Evolutionary conservation across 331 rosid species (phyloP).

Genomic region (Malus hybrid): DNA sequence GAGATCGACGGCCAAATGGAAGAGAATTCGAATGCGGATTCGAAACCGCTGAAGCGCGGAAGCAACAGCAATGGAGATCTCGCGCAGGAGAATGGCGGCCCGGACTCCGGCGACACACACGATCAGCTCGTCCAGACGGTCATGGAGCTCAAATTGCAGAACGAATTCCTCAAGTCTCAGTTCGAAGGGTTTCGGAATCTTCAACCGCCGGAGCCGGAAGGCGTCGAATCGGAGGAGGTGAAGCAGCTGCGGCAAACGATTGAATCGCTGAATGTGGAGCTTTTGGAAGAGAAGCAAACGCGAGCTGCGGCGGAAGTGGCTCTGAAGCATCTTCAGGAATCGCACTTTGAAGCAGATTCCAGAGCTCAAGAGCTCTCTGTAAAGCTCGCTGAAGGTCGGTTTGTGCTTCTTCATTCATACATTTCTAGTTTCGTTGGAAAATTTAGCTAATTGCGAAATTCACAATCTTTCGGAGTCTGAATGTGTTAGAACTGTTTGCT

Average conservation of each 20-base stretch:
- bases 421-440: not conserved
- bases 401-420: conserved; percentile 2
- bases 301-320: conserved; percentile 84
- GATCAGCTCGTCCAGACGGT: conserved; percentile 63
- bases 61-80: conserved; percentile 27
- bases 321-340: conserved; percentile 65
- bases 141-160: conserved; percentile 64
- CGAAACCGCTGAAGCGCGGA: conserved; percentile 20
- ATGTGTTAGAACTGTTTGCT: conserved; percentile 15
- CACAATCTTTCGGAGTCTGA: conserved; percentile 19
- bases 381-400: conserved; percentile 74
- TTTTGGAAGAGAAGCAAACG: conserved; percentile 71
- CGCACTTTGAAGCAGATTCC: conserved; percentile 68
- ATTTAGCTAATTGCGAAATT: not conserved
- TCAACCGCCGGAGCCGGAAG: conserved; percentile 26
- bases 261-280: conserved; percentile 47
- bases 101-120: conserved; percentile 21
- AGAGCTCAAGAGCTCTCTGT: conserved; percentile 66
- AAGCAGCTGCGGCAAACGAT: conserved; percentile 48
- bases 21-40: conserved; percentile 27
- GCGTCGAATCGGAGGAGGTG: conserved; percentile 29
- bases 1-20: conserved; percentile 32
- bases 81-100: conserved; percentile 30
- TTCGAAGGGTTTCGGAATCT: conserved; percentile 40
- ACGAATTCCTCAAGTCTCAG: conserved; percentile 79